A percentile compares a stretch with the other conserved stretches of the same genome.
These are phyloP conservation scores for Cairneyella variabilis DNA, from an alignment of 495 filamentous ascomycete species.

Conservation along the genomic window DNA sequence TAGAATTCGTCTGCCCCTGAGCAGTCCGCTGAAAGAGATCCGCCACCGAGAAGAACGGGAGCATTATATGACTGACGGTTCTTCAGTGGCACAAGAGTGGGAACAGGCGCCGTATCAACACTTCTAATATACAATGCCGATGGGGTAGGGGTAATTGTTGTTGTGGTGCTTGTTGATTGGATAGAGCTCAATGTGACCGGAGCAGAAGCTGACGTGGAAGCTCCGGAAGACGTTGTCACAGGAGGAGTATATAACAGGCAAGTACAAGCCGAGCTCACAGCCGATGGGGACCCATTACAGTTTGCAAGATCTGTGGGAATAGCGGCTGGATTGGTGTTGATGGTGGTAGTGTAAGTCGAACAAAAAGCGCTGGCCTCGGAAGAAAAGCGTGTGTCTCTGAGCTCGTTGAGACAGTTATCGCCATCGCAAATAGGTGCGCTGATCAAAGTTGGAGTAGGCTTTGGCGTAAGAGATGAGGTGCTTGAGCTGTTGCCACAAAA, in stretches of 20 bases:
- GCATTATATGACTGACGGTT: neutral
- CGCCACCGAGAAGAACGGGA: neutral
- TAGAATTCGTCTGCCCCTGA: no score
- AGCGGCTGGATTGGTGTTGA: neutral
- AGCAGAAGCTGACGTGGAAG: neutral
- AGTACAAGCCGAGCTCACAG: constrained; percentile 7
- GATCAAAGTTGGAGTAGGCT: neutral
- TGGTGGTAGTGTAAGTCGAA: neutral
- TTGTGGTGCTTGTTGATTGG: neutral
- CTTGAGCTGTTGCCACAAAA: neutral
- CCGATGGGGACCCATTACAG: neutral
- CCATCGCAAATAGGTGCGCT: neutral
- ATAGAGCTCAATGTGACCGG: neutral
- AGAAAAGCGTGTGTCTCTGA: neutral
- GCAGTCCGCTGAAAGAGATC: neutral
- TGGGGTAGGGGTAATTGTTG: neutral
- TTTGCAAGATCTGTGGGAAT: constrained; percentile 6
- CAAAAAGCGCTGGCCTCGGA: constrained; percentile 1
- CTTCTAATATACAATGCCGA: neutral
- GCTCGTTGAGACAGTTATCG: constrained; percentile 8
- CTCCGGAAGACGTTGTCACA: neutral
- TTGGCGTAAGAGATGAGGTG: no score
- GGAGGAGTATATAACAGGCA: neutral
- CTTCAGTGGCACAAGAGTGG: neutral
- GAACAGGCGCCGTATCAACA: neutral